Percentiles rank a stretch among this genome's conserved stretches.
Conservation (phyloP, 768 basidiomycete genomes). For the Symmetrospora coprosmae region DNA sequence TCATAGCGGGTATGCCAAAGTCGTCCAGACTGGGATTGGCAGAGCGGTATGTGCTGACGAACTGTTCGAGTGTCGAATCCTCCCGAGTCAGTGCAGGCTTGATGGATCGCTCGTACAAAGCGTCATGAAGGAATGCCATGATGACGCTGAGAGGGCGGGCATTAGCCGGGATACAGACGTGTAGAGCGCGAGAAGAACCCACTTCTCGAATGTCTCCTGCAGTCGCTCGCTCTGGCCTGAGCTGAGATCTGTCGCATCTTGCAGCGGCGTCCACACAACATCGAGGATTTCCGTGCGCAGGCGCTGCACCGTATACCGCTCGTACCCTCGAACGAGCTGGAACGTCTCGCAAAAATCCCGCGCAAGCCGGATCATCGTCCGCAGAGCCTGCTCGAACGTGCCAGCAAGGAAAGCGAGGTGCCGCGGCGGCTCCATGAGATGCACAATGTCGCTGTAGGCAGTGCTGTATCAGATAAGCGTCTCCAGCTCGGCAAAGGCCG, state of each 20-base stretch:
- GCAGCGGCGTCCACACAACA: background rate
- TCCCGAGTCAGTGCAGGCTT: background rate
- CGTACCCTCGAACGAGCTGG: background rate
- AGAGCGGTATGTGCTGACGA: conserved; percentile 16
- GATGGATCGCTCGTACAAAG: conserved; percentile 22
- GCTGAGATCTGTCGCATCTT: background rate
- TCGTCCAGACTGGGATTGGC: background rate
- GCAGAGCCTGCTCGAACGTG: background rate
- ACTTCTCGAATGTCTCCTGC: conserved; percentile 24
- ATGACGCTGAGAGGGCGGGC: background rate
- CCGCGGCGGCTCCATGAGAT: conserved; percentile 1
- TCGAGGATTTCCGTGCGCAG: background rate
- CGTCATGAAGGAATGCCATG: conserved; percentile 21
- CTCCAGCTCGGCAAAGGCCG: background rate
- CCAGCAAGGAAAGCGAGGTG: background rate
- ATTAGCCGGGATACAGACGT: background rate
- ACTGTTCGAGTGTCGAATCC: conserved; percentile 9
- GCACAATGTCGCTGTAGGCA: conserved; percentile 1
- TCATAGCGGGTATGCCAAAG: conserved; percentile 17
- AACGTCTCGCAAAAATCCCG: background rate
- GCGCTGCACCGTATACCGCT: background rate
- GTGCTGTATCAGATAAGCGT: background rate
- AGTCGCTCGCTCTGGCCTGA: background rate
- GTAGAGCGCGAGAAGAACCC: background rate
- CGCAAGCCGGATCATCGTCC: background rate